Base-by-base conservation (phyloP, 495 filamentous ascomycete species). In the Neurospora sp. region DNA sequence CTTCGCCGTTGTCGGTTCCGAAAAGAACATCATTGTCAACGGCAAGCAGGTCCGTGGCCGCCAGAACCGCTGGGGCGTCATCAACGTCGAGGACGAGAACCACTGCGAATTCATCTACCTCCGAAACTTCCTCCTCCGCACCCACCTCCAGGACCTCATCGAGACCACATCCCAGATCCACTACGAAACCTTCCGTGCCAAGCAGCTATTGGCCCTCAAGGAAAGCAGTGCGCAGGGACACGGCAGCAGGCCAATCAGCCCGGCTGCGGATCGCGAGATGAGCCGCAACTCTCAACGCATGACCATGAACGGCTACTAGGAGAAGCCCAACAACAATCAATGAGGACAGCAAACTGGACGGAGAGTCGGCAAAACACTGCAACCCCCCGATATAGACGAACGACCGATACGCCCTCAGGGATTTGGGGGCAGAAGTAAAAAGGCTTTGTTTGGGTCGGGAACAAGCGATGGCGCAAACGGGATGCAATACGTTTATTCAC, bases 151-250 rank as follows among this genome's bases (percentile, higher is more conserved):
- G 86, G 96, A 99, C 78, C 89, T 99, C 72, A 98, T 99, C 82
- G 96, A 97, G 82, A 99, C 96, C 14, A 99, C 96, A n/a, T 97
- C 94, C 76, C 96, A 98, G 86, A 99, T 98, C 83, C 96, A 99
- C 86, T 99, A 99, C 86, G 96, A 99, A 87, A 96, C 93, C 69
- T 99, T 98, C 94, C 95, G 96, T 83, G 95, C 96, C 75, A 99
- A 98, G 89, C 96, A 99, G 84, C 87, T 99, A 78, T 83, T 99
- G 76, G 96, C 96, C 69, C 88, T 99, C 77, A 98, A 98, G 89
- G 96, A 99, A 87, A 96, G 91, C 86, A 97, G 93, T 81, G 93
- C 93, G 73, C 92, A 92, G 71, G 89, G 91, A 75, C 90, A 92
- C 82, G 90, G 92, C 75, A 96, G 93, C 86, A 87, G 96, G 80